These are phyloP conservation scores for Hirsutella minnesotensis DNA, from an alignment of 2,329 filamentous ascomycete species.

Conservation along the genomic window DNA sequence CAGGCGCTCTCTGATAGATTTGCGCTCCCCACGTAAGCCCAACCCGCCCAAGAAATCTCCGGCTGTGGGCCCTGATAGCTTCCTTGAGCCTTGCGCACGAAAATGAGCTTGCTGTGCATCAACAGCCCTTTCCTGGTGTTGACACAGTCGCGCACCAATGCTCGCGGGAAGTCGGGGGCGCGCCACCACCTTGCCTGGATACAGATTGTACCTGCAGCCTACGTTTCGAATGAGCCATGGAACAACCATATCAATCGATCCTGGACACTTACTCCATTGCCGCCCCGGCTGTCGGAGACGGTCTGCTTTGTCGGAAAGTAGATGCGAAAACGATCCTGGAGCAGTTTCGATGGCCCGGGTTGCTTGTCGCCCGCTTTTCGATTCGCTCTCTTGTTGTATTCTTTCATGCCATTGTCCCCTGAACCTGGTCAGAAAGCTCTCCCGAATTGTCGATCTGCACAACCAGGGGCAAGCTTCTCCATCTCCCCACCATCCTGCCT, in stretches of 20 bases:
- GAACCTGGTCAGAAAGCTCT: constrained; percentile 2
- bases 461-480: neutral
- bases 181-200: constrained; percentile 64
- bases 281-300: constrained; percentile 52
- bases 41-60: constrained; percentile 30
- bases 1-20: constrained; percentile 92
- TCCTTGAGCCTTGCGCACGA: constrained; percentile 25
- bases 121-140: constrained; percentile 61
- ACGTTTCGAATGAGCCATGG: constrained; percentile 13
- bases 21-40: constrained; percentile 81
- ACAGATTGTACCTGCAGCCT: constrained; percentile 75
- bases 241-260: neutral
- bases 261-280: constrained; percentile 30
- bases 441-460: neutral
- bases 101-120: constrained; percentile 76
- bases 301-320: constrained; percentile 73
- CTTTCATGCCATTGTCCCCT: constrained; percentile 29
- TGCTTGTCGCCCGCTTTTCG: constrained; percentile 13
- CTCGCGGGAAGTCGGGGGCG: constrained; percentile 54
- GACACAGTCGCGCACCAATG: constrained; percentile 62
- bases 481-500: constrained; percentile 2
- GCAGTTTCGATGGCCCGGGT: constrained; percentile 9
- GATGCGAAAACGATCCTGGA: constrained; percentile 49
- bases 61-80: constrained; percentile 5
- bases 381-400: constrained; percentile 27